Conservation (phyloP, 1,139 yeast species). For the Yamadazyma buinensis region DNA sequence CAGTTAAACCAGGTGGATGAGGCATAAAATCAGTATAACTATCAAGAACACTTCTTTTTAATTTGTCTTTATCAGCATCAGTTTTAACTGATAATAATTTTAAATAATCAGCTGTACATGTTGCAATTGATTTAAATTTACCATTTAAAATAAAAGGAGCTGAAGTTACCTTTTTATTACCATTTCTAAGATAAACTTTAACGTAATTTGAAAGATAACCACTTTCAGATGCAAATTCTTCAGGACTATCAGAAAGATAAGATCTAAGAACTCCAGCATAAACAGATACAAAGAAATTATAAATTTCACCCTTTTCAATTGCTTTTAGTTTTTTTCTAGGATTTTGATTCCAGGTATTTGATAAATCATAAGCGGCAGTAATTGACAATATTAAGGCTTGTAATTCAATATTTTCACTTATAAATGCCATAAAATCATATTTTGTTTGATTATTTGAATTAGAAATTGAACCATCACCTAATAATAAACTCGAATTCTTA, state of each 20-base stretch:
- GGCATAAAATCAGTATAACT: background rate
- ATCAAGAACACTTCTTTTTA: background rate
- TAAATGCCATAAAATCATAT: background rate
- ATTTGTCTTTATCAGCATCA: background rate
- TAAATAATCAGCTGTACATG: conserved; percentile 3
- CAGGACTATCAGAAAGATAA: conserved; percentile 2
- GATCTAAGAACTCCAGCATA: conserved; percentile 3
- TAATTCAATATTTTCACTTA: conserved; percentile 4
- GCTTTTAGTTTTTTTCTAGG: conserved; percentile 1
- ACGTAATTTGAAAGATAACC: conserved; percentile 1
- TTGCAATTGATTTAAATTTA: conserved; percentile 2
- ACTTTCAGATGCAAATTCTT: conserved; percentile 4
- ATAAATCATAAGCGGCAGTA: conserved; percentile 1
- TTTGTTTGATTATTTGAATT: too few species aligned
- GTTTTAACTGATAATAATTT: background rate
- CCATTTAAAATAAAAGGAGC: conserved; percentile 1
- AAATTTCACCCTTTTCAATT: conserved; percentile 1
- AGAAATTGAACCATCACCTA: too few species aligned
- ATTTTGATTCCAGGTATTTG: conserved; percentile 2
- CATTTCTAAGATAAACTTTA: background rate
- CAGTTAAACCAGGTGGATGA: conserved; percentile 2
- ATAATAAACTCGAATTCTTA: too few species aligned
- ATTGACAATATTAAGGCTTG: conserved; percentile 4
- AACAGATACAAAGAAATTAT: conserved; percentile 1
- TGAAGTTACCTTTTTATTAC: background rate